Base-by-base conservation (phyloP, 768 basidiomycete species). In the Botryobasidium botryosum region DNA sequence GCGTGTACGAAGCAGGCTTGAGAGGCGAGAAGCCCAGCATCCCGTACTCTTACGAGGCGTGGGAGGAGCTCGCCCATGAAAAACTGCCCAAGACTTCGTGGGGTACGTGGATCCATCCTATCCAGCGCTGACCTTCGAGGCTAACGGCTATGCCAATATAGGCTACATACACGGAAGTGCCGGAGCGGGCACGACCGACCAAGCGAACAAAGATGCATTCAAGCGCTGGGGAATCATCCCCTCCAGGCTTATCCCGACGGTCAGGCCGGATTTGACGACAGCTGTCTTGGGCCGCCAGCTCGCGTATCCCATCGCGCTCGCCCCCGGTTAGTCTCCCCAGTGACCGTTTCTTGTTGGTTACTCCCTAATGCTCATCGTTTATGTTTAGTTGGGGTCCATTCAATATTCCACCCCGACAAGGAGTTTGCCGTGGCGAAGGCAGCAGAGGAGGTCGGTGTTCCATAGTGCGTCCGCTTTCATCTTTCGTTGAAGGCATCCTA, bases 101-200 rank as follows among this genome's bases (percentile, higher is more conserved):
- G n/a, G n/a, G n/a, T n/a, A n/a, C n/a, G n/a, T n/a, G n/a, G n/a
- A n/a, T n/a, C n/a, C n/a, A n/a, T n/a, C n/a, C n/a, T n/a, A n/a
- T n/a, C n/a, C n/a, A n/a, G n/a, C n/a, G n/a, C n/a, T n/a, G n/a
- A n/a, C n/a, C n/a, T n/a, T n/a, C n/a, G n/a, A n/a, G n/a, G n/a
- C n/a, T n/a, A n/a, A n/a, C n/a, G n/a, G n/a, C n/a, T n/a, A n/a
- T n/a, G n/a, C n/a, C n/a, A n/a, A n/a, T n/a, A n/a, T n/a, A n/a
- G 65, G 74, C 62, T 90, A 86, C 54, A 76, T 77, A 2, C 71
- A 70, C 45, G 82, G 81, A 33, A 82, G 74, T 50, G 85, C 86
- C 7, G 87, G 86, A 1, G 70, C 72, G 2, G 65, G 67, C 45
- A 64, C 68, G 24, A 90, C 87, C 1, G 71, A 79, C 56, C 63